Percentiles rank a stretch among this genome's conserved stretches.
Evolutionary conservation across 192 early-diverging fungal genomes (phyloP).

Genomic region (Coemansia sp.): DNA sequence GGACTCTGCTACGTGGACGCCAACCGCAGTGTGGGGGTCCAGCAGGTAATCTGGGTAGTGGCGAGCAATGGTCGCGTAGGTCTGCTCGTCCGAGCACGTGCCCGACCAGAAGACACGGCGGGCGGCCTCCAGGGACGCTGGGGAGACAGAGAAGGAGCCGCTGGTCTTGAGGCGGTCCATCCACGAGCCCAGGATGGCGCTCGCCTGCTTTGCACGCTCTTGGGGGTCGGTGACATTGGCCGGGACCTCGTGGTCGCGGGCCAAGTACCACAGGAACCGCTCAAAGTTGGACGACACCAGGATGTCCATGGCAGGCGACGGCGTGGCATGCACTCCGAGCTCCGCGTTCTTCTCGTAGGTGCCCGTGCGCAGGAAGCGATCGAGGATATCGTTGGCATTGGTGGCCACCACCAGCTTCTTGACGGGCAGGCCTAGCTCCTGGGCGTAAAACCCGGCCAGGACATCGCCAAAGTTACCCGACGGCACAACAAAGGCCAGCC

Average conservation of each 20-base stretch:
- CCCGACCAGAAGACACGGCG: slow-evolving; percentile 68
- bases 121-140: slow-evolving; percentile 57
- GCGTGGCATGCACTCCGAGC: slow-evolving; percentile 62
- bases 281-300: slow-evolving; percentile 96
- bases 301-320: slow-evolving; percentile 97
- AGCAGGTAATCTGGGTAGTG: slow-evolving; percentile 66
- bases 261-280: slow-evolving; percentile 90
- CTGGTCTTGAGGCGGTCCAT: slow-evolving; percentile 70
- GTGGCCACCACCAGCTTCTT: slow-evolving; percentile 82
- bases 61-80: slow-evolving; percentile 71
- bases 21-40: slow-evolving; percentile 96
- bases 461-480: slow-evolving; percentile 98
- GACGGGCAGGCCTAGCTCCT: slow-evolving; percentile 87
- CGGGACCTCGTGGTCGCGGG: slow-evolving; percentile 51
- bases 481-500: slow-evolving; percentile 73
- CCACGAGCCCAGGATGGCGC: slow-evolving; percentile 59
- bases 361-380: slow-evolving; percentile 84
- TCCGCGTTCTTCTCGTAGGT: slow-evolving; percentile 71
- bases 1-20: slow-evolving; percentile 75
- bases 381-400: slow-evolving; percentile 95
- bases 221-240: slow-evolving; percentile 28
- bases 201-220: slow-evolving; percentile 49
- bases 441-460: slow-evolving; percentile 88
- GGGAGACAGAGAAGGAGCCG: slow-evolving; percentile 67
- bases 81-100: slow-evolving; percentile 67